These are phyloP conservation scores for Xanthoconium purpureum DNA, from an alignment of 768 basidiomycete species.

Conservation along the genomic window DNA sequence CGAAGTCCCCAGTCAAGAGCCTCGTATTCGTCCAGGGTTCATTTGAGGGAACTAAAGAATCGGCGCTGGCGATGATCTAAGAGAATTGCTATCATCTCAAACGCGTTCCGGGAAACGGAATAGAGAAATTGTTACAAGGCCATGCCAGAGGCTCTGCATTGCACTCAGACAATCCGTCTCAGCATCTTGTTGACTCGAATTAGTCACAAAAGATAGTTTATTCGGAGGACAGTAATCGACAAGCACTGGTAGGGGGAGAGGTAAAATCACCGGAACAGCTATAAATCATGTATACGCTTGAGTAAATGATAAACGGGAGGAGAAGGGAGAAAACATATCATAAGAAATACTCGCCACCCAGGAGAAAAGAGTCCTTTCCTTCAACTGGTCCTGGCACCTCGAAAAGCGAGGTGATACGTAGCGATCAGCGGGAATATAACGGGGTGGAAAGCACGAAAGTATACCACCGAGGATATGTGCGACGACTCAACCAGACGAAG, in stretches of 20 bases:
- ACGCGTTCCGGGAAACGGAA: too few relatives aligned
- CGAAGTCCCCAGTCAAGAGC: not conserved
- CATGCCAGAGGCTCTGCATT: not conserved
- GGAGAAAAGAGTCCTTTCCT: conserved; percentile 16
- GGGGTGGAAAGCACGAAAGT: conserved; percentile 13
- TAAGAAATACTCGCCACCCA: conserved; percentile 17
- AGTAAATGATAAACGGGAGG: conserved; percentile 12
- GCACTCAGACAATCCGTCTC: not conserved
- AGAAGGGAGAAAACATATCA: conserved; percentile 17
- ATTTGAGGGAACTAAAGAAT: too few relatives aligned
- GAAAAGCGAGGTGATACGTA: conserved; percentile 15
- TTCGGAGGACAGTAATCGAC: conserved; percentile 20
- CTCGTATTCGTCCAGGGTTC: too few relatives aligned
- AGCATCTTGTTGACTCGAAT: not conserved
- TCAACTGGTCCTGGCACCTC: conserved; percentile 26
- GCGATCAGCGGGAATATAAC: conserved; percentile 22
- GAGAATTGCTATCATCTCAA: too few relatives aligned
- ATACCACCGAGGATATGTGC: conserved; percentile 18
- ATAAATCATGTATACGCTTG: conserved; percentile 22
- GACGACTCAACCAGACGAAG: conserved; percentile 20
- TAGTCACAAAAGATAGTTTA: conserved; percentile 17
- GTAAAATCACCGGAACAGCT: conserved; percentile 16
- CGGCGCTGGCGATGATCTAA: too few relatives aligned
- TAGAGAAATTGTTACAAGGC: too few relatives aligned
- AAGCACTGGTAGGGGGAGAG: conserved; percentile 12